Conservation (phyloP, 805 yeast genomes). For the Debaryomyces tyrocola region DNA sequence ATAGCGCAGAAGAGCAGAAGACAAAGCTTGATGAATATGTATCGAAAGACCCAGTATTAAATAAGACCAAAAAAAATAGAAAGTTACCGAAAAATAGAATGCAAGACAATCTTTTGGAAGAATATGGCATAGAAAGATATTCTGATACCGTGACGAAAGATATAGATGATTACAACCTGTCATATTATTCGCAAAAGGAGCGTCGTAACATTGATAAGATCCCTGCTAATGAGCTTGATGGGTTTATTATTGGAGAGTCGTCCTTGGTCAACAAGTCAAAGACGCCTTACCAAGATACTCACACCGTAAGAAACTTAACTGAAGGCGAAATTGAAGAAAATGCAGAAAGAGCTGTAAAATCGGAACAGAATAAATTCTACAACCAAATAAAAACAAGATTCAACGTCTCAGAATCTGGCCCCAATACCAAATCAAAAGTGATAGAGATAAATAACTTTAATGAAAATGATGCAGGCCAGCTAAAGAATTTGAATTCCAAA, state of each 20-base stretch:
- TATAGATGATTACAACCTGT: conserved; percentile 27
- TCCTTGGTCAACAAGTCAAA: conserved; percentile 5
- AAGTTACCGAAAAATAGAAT: conserved; percentile 29
- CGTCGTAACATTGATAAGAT: conserved; percentile 22
- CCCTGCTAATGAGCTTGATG: conserved; percentile 29
- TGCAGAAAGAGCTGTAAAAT: conserved; percentile 18
- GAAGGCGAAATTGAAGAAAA: conserved; percentile 29
- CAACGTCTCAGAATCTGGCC: conserved; percentile 6
- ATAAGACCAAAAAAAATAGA: conserved; percentile 20
- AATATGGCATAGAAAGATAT: conserved; percentile 38
- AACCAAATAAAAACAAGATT: conserved; percentile 29
- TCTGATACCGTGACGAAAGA: conserved; percentile 23
- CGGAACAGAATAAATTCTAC: conserved; percentile 27
- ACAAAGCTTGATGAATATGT: conserved; percentile 18
- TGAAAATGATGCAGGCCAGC: conserved; percentile 20
- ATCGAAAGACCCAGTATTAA: conserved; percentile 10
- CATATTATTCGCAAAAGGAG: conserved; percentile 16
- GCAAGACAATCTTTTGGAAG: conserved; percentile 34
- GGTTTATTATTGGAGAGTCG: conserved; percentile 35
- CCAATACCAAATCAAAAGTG: conserved; percentile 15
- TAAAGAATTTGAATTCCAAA: conserved; percentile 23
- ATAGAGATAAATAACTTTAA: conserved; percentile 37
- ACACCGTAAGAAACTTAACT: conserved; percentile 17
- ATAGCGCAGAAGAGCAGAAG: background rate
- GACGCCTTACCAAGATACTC: background rate